Percentiles rank a stretch among this genome's conserved stretches.
These are phyloP conservation scores for Epithemia pelagica DNA, from an alignment of 108 stramenopile genomes.

Conservation along the genomic window DNA sequence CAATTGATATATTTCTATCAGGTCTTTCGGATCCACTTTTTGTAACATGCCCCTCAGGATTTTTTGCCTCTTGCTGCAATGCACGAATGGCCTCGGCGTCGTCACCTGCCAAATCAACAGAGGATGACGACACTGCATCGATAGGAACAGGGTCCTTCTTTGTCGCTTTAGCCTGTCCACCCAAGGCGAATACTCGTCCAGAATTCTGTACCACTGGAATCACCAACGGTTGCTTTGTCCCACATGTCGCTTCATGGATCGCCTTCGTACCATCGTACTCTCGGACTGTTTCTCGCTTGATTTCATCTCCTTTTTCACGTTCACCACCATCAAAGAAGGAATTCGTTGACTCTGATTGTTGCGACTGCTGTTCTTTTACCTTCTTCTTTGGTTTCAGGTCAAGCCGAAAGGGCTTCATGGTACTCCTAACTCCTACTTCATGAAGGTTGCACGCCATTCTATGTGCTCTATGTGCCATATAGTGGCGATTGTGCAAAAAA, in stretches of 20 bases:
- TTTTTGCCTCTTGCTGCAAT: constrained; percentile 16
- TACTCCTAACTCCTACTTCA: too few species aligned
- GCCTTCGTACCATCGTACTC: not conserved
- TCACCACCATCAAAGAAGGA: not conserved
- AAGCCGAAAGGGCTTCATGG: not conserved
- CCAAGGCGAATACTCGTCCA: not conserved
- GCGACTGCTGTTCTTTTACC: not conserved
- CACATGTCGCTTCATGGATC: not conserved
- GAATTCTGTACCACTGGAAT: not conserved
- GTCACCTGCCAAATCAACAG: not conserved
- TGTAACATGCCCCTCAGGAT: not conserved
- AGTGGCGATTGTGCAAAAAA: too few species aligned
- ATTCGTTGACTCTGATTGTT: not conserved
- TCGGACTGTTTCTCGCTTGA: not conserved
- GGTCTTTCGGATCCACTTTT: not conserved
- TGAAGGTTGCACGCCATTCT: too few species aligned
- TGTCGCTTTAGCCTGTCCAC: not conserved
- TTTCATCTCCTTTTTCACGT: not conserved
- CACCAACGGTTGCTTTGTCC: not conserved
- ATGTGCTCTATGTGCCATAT: too few species aligned
- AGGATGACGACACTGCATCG: not conserved
- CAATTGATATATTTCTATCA: constrained; percentile 11
- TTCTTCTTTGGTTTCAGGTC: not conserved
- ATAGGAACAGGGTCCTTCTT: not conserved
- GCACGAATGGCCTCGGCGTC: constrained; percentile 32